These are phyloP conservation scores for Acanthamoeba royreba DNA, from an alignment of 208 protist species.

Conservation along the genomic window DNA sequence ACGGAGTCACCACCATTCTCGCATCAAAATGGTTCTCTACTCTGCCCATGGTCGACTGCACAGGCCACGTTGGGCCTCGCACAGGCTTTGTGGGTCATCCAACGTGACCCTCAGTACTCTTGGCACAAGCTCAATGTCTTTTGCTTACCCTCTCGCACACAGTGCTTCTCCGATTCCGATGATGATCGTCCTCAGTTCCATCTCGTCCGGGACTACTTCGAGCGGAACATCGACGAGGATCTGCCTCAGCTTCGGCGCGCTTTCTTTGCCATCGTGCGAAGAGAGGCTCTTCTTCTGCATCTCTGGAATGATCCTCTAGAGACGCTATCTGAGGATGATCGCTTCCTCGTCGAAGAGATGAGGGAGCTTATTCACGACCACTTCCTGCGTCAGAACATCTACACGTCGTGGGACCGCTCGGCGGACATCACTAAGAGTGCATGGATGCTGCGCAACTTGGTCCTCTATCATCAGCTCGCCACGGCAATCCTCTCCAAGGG, in stretches of 20 bases:
- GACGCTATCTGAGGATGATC: conserved; percentile 97
- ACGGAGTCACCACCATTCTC: conserved; percentile 99
- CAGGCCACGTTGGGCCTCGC: conserved; percentile 98
- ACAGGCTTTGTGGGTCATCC: conserved; percentile 81
- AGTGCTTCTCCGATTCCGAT: too few species aligned
- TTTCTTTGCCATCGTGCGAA: conserved; percentile 95
- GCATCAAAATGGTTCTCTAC: too few species aligned
- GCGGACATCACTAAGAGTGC: conserved; percentile 91
- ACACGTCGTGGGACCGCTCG: conserved; percentile 95
- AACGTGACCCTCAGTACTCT: conserved; percentile 91
- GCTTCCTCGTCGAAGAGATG: too few species aligned
- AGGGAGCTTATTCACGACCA: conserved; percentile 99
- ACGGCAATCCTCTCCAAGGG: too few species aligned
- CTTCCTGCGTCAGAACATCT: conserved; percentile 99
- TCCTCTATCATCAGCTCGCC: conserved; percentile 95
- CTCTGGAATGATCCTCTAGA: conserved; percentile 97
- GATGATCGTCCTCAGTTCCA: conserved; percentile 96
- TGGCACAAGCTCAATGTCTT: conserved; percentile 93
- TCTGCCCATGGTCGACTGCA: conserved; percentile 97
- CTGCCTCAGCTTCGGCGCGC: conserved; percentile 93
- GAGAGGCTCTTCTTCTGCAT: conserved; percentile 86
- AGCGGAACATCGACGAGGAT: conserved; percentile 88
- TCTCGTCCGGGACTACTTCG: conserved; percentile 95
- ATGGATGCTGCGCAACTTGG: conserved; percentile 97
- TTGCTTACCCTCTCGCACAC: too few species aligned